These are phyloP conservation scores for Dioscorea dumetorum DNA, from an alignment of 106 monocot genomes.

Conservation along the genomic window DNA sequence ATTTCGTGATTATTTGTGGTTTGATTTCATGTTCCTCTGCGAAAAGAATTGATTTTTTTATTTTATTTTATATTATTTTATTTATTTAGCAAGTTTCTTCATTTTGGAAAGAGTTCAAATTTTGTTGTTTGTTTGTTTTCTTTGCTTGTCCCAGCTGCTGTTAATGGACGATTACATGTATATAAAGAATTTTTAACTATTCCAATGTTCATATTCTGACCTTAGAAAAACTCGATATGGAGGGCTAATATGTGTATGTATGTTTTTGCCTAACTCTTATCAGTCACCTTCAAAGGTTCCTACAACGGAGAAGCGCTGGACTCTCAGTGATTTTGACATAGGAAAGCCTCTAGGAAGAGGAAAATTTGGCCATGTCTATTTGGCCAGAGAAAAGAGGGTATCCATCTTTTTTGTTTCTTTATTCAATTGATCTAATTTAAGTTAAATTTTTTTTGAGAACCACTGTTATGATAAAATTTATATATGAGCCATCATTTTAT, in stretches of 20 bases:
- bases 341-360: constrained; percentile 97
- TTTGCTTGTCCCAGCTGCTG: neutral
- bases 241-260: too few relatives aligned
- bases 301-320: constrained; percentile 70
- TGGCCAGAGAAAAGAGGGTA: constrained; percentile 95
- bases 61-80: too few relatives aligned
- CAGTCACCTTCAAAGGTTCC: constrained; percentile 35
- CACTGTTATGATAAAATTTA: too few relatives aligned
- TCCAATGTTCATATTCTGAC: too few relatives aligned
- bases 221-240: too few relatives aligned
- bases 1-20: too few relatives aligned
- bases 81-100: too few relatives aligned
- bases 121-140: neutral
- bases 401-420: neutral
- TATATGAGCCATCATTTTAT: too few relatives aligned
- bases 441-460: too few relatives aligned
- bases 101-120: neutral
- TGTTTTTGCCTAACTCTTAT: neutral
- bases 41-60: neutral
- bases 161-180: too few relatives aligned
- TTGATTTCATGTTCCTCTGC: neutral
- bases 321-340: constrained; percentile 82
- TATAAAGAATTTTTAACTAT: too few relatives aligned
- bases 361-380: constrained; percentile 96
- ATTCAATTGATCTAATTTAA: neutral